Base-by-base conservation (phyloP, 176 grass and related monocot genomes). In the maize (Zea mays) region DNA sequence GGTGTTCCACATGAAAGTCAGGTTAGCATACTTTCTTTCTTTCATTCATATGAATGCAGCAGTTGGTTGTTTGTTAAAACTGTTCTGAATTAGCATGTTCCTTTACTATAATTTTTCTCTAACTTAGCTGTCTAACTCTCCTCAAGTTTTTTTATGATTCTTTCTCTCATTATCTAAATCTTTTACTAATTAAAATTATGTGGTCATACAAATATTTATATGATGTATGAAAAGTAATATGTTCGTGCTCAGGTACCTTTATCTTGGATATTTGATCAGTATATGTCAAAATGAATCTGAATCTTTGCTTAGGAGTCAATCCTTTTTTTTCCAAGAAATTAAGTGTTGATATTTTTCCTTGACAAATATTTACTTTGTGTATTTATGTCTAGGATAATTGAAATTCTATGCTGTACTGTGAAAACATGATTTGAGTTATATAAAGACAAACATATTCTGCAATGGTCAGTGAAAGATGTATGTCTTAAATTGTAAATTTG, bases 1-100 rank as follows among this genome's bases (percentile, higher is more conserved):
- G 84, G 81, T 63, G 16, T 87, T 79, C 84, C 81, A 54, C 84
- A 81, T 72, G 81, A 87, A 76, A 87, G 77, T 90, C 84, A 90
- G 88, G 84, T 90, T 84, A 70, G 84, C 43, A 49, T 67, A 39
- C 55, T 34, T 67, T 33, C 4, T 64, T 68, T 39, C 55, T 34
- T 67, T 33, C 4, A 56, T 68, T 39, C 2, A 83, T 27, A 72
- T 60, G 34, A 67, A 73, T 58, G 4, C 41, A 36, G 55, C 7
- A 2, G 4, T 57, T 71, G 44, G 5, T 47, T 88, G 70, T 46
- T 80, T 80, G 6, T 79, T 52, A 43, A 74, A 86, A 44, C 34
- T 54, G 8, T 13, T 72, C 58, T 43, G 37, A 15, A 34, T 55
- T 79, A 33, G 11, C 11, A 21, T 6, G 19, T 43, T 36, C 17